phyloP scores from a whole-genome alignment of 305 asterid species.

The Fraxinus baroniana region DNA sequence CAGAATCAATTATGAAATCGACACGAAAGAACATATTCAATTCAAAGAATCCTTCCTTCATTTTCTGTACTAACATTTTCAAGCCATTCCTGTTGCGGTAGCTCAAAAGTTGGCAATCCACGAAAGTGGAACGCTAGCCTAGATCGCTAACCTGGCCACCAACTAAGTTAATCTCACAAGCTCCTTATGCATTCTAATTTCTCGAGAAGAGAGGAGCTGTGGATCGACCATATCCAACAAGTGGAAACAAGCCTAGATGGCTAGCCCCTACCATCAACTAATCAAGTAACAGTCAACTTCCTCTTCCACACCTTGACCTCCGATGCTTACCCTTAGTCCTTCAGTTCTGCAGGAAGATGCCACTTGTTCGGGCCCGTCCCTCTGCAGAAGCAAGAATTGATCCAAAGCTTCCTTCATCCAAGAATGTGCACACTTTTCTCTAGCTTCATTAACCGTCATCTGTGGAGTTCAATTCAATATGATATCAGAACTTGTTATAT shows the following conservation, averaged over 20 bases:
- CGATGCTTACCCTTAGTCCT: conserved; percentile 34
- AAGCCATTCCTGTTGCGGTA: conserved; percentile 24
- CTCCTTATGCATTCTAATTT: neutral
- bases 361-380: conserved; percentile 22
- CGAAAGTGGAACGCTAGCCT: neutral
- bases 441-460: conserved; percentile 73
- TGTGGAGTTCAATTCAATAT: conserved; percentile 27
- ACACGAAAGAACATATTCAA: conserved; percentile 29
- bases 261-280: conserved; percentile 21
- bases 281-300: conserved; percentile 34
- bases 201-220: neutral
- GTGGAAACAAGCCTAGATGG: neutral
- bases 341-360: conserved; percentile 35
- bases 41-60: conserved; percentile 29
- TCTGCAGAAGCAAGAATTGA: conserved; percentile 23
- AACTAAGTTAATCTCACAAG: neutral
- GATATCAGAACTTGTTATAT: conserved; percentile 26
- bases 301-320: conserved; percentile 41
- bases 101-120: conserved; percentile 16
- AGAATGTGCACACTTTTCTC: conserved; percentile 51
- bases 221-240: neutral
- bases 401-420: conserved; percentile 91
- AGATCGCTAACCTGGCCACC: neutral
- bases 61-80: conserved; percentile 17
- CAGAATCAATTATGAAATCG: neutral